Base-by-base conservation (phyloP, 2,329 filamentous ascomycete species). In the Botrytis squamosa region DNA sequence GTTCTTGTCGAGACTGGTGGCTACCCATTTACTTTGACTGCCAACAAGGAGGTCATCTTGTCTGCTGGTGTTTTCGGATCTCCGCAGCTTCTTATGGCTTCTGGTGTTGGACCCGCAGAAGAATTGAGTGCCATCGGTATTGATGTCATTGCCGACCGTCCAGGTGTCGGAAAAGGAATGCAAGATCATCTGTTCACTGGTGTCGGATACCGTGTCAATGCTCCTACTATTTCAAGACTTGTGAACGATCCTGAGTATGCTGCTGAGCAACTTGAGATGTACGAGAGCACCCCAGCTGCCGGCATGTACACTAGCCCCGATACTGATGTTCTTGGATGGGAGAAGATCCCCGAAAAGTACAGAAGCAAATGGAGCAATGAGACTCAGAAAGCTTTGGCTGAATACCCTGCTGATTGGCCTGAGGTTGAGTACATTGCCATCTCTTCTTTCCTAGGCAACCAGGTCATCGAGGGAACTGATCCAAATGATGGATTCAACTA, bases 91-190 rank as follows among this genome's bases (percentile, higher is more conserved):
- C 82, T 86, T 18, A 84, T 85, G 78, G 81, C 84, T 25, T 83
- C 82, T 49, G 85, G 85, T 63, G 81, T 88, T 44, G 86, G 85
- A 0, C 82, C 84, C 0, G 81, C 80, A 1, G 78, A 80, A 2
- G 82, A 85, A 46, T 81, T 88, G 3, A 70, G 82, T 18, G 78
- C 81, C 33, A 82, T 85, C 70, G 78, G 83, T 38, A 88, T 88
- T 49, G 78, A 82, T 0, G 77, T 86, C 4, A 74, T 88, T 2
- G 81, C 81, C 18, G 82, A 86, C 52, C 82, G 85, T 1, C 84
- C 84, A 0, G 86, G 86, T 4, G 86, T 88, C 3, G 87, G 86
- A 8, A 81, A 86, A 75, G 84, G 85, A 72, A 82, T 88, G 77
- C 82, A 83, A 73, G 86, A 87, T 70, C 81, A 82, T 63, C 52